These are phyloP conservation scores for Xylariaceae sp. DNA, from an alignment of 2,329 filamentous ascomycete species.

Conservation along the genomic window DNA sequence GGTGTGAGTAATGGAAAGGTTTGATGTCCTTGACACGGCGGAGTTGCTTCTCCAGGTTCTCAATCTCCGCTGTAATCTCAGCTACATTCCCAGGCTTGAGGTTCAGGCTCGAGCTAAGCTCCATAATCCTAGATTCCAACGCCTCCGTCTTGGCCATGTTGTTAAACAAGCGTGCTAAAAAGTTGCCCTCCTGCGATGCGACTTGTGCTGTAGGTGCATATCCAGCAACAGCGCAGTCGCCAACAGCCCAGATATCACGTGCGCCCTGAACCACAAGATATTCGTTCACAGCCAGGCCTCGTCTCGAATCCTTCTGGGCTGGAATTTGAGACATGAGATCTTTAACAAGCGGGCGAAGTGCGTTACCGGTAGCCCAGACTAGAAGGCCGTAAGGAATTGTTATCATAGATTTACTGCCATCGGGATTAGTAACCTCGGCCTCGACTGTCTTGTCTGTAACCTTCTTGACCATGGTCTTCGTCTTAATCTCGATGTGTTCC, in stretches of 20 bases:
- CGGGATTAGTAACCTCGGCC: slow-evolving; percentile 80
- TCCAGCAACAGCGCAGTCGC: slow-evolving; percentile 95
- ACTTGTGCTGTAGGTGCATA: slow-evolving; percentile 98
- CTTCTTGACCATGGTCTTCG: slow-evolving; percentile 99
- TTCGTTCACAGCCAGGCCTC: slow-evolving; percentile 95
- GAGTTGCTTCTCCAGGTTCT: slow-evolving; percentile 83
- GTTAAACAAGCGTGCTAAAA: slow-evolving; percentile 96
- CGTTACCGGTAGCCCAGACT: slow-evolving; percentile 98
- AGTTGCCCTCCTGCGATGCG: slow-evolving; percentile 91
- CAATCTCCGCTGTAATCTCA: slow-evolving; percentile 75
- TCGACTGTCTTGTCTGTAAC: slow-evolving; percentile 93
- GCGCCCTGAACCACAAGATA: slow-evolving; percentile 97
- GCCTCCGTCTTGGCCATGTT: slow-evolving; percentile 95
- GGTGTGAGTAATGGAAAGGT: slow-evolving; percentile 98
- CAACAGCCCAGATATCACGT: slow-evolving; percentile 96
- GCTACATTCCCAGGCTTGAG: slow-evolving; percentile 69
- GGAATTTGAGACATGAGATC: slow-evolving; percentile 93
- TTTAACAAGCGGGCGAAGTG: slow-evolving; percentile 84
- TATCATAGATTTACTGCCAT: slow-evolving; percentile 82
- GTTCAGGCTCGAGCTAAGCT: slow-evolving; percentile 69
- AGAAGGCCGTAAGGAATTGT: slow-evolving; percentile 92
- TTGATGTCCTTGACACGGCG: slow-evolving; percentile 92
- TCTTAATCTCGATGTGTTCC: slow-evolving; percentile 95
- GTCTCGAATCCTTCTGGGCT: slow-evolving; percentile 92
- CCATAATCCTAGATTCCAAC: slow-evolving; percentile 76